phyloP scores from a whole-genome alignment of 73 alveolate species.

The Tetrahymena thermophila region DNA sequence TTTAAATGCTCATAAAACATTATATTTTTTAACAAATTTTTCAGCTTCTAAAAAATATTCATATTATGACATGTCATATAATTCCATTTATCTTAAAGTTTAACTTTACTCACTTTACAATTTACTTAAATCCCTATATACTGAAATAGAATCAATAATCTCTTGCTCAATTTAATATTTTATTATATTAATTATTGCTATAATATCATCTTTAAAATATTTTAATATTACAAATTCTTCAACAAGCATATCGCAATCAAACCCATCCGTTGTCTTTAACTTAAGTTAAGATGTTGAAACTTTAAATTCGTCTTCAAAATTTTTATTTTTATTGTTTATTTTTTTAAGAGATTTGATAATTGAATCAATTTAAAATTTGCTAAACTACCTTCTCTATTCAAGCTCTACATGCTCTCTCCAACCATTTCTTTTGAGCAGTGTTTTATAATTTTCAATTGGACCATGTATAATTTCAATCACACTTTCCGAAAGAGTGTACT shows the following conservation, averaged over 20 bases:
- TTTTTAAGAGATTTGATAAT: neutral
- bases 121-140: neutral
- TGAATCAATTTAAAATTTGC: neutral
- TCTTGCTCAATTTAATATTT: neutral
- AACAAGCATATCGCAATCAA: neutral
- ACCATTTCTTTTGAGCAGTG: neutral
- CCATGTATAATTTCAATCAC: neutral
- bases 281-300: neutral
- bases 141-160: neutral
- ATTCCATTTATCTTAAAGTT: neutral
- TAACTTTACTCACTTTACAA: neutral
- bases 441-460: neutral
- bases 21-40: too few relatives aligned
- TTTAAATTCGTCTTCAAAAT: neutral
- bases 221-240: neutral
- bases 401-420: neutral
- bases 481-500: neutral
- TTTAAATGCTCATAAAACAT: too few relatives aligned
- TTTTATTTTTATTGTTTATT: neutral
- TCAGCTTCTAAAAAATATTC: too few relatives aligned
- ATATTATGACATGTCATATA: neutral
- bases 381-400: neutral
- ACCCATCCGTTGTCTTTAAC: neutral
- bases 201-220: neutral
- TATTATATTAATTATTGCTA: neutral